Evolutionary conservation across 192 early-diverging fungal genomes (phyloP).

Genomic region (Oehlia diaphana): DNA sequence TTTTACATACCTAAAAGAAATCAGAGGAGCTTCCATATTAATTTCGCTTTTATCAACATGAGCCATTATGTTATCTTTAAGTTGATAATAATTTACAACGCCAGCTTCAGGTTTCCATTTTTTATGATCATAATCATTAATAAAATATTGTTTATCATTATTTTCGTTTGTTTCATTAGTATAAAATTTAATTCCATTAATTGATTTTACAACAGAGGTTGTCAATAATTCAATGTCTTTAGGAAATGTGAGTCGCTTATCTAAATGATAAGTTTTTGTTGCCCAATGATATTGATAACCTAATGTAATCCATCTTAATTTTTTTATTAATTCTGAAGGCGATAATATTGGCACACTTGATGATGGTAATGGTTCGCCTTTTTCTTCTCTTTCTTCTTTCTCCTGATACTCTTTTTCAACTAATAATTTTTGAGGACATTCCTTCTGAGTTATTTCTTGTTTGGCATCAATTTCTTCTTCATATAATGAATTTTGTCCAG

Average conservation of each 20-base stretch:
- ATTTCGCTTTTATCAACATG: conserved; percentile 93
- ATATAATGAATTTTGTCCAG: conserved; percentile 25
- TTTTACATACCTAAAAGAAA: conserved; percentile 66
- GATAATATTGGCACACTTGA: conserved; percentile 37
- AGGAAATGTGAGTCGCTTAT: conserved; percentile 69
- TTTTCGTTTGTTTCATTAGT: background rate
- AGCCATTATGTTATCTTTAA: conserved; percentile 79
- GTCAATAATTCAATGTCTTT: conserved; percentile 59
- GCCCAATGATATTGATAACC: conserved; percentile 84
- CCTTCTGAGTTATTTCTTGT: too few relatives aligned
- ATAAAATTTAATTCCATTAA: conserved; percentile 45
- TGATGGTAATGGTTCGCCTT: conserved; percentile 41
- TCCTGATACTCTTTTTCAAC: conserved; percentile 25
- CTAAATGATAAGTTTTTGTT: conserved; percentile 75
- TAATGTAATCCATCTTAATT: conserved; percentile 73
- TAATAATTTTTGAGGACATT: background rate
- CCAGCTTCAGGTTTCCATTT: conserved; percentile 82
- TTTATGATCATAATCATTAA: conserved; percentile 58
- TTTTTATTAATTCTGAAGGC: conserved; percentile 46
- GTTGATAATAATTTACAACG: conserved; percentile 91
- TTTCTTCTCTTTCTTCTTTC: conserved; percentile 36
- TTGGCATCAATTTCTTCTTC: conserved; percentile 37
- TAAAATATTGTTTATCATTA: conserved; percentile 10
- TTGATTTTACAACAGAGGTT: conserved; percentile 63
- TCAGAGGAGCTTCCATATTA: conserved; percentile 80